Evolutionary conservation across 768 basidiomycete genomes (phyloP).

Genomic region (Pulveroboletus frians): DNA sequence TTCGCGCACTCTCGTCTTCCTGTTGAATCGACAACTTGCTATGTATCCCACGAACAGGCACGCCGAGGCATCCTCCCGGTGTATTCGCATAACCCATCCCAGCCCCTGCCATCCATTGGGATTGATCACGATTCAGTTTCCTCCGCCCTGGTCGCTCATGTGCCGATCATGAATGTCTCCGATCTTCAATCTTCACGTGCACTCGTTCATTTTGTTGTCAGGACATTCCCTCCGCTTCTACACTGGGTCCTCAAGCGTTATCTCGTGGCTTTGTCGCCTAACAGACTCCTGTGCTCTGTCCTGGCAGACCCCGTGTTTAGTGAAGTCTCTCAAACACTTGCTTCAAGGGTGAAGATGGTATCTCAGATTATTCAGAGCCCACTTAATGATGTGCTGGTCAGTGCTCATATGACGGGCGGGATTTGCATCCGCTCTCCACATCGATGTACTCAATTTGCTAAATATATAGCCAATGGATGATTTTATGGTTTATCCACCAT

Average conservation of each 20-base stretch:
- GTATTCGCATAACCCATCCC: not conserved
- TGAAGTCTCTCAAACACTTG: conserved; percentile 9
- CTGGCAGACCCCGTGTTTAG: conserved; percentile 16
- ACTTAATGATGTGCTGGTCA: conserved; percentile 25
- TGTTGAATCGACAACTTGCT: conserved; percentile 4
- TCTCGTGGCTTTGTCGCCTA: conserved; percentile 11
- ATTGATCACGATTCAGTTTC: conserved; percentile 48
- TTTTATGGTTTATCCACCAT: conserved; percentile 38
- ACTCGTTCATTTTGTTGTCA: conserved; percentile 26
- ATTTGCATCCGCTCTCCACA: conserved; percentile 8
- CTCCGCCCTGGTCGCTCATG: conserved; percentile 39
- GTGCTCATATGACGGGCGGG: conserved; percentile 19
- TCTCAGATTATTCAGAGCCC: conserved; percentile 3
- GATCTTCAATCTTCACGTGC: conserved; percentile 14
- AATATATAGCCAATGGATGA: conserved; percentile 48
- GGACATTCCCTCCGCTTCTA: conserved; percentile 12
- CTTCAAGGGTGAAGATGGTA: conserved; percentile 9
- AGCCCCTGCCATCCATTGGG: conserved; percentile 33
- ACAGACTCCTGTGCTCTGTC: conserved; percentile 13
- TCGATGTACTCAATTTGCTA: conserved; percentile 20
- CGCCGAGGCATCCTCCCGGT: conserved; percentile 22
- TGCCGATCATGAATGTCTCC: conserved; percentile 27
- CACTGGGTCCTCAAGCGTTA: conserved; percentile 22
- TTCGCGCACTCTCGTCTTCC: conserved; percentile 50
- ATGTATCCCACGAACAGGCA: conserved; percentile 18